phyloP scores from a whole-genome alignment of 768 basidiomycete genomes.

The Mycena vitilis region DNA sequence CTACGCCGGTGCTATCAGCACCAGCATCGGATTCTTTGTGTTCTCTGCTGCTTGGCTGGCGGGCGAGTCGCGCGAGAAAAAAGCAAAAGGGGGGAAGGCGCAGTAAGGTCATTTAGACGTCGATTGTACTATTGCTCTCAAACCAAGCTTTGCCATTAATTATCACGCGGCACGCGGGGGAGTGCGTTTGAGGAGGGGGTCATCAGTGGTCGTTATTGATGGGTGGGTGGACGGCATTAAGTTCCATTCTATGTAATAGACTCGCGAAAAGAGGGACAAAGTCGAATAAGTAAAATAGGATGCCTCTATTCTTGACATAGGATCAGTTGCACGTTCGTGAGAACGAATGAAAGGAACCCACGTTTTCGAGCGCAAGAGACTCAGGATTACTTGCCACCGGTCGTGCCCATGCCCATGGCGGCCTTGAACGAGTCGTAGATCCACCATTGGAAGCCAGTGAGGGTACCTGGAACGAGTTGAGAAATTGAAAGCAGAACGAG shows the following conservation, averaged over 20 bases:
- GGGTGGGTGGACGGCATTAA: conserved; percentile 25
- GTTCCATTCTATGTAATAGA: conserved; percentile 31
- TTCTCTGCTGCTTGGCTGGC: conserved; percentile 92
- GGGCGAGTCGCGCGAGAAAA: conserved; percentile 79
- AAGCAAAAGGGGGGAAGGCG: conserved; percentile 55
- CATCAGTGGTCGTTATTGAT: conserved; percentile 18
- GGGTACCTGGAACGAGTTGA: conserved; percentile 42
- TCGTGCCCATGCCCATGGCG: conserved; percentile 87
- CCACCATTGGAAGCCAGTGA: conserved; percentile 92
- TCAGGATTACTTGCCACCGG: conserved; percentile 80
- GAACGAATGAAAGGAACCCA: conserved; percentile 5
- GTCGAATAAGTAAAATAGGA: conserved; percentile 30
- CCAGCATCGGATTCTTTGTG: conserved; percentile 83
- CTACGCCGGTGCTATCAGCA: conserved; percentile 91
- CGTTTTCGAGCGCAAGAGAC: conserved; percentile 20
- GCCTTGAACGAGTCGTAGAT: conserved; percentile 91
- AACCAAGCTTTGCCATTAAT: conserved; percentile 3
- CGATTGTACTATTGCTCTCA: conserved; percentile 32
- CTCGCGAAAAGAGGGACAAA: conserved; percentile 16
- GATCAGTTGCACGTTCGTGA: conserved; percentile 29
- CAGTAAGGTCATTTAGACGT: conserved; percentile 46
- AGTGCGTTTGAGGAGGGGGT: conserved; percentile 2
- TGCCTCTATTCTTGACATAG: conserved; percentile 19
- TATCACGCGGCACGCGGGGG: not conserved
- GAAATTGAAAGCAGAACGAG: not conserved